Evolutionary conservation across 768 basidiomycete species (phyloP).

Genomic region (Boletellus emodensis): DNA sequence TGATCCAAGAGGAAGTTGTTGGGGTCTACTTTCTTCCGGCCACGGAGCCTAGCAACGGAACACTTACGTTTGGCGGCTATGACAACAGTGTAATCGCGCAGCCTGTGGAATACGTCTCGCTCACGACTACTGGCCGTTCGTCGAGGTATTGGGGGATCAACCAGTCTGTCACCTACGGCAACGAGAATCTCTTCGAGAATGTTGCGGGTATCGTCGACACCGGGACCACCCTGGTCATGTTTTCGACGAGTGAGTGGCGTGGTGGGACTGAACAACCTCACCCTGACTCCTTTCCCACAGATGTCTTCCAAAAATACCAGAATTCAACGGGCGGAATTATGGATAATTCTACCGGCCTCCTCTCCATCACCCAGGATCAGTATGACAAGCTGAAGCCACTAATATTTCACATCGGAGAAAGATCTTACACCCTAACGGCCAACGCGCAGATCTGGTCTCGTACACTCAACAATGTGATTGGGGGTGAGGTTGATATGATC

Average conservation of each 20-base stretch:
- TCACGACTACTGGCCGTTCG: not conserved
- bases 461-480: not conserved
- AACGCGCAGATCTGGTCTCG: not conserved
- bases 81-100: not conserved
- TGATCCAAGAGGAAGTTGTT: conserved; percentile 24
- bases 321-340: not conserved
- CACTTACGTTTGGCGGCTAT: conserved; percentile 5
- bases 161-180: not conserved
- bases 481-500: not conserved
- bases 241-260: not conserved
- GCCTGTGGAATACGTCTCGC: not conserved
- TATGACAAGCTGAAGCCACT: not conserved
- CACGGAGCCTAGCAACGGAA: conserved; percentile 13
- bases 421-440: not conserved
- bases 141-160: not conserved
- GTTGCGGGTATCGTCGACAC: not conserved
- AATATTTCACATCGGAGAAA: not conserved
- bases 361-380: not conserved
- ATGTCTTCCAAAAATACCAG: not conserved
- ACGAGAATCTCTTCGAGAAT: not conserved
- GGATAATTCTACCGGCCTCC: not conserved
- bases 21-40: conserved; percentile 30
- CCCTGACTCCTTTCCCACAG: not conserved
- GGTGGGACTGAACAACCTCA: not conserved
- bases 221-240: not conserved